These are phyloP conservation scores for Cicer pinnatifidum DNA, from an alignment of 306 rosid species.

Conservation along the genomic window DNA sequence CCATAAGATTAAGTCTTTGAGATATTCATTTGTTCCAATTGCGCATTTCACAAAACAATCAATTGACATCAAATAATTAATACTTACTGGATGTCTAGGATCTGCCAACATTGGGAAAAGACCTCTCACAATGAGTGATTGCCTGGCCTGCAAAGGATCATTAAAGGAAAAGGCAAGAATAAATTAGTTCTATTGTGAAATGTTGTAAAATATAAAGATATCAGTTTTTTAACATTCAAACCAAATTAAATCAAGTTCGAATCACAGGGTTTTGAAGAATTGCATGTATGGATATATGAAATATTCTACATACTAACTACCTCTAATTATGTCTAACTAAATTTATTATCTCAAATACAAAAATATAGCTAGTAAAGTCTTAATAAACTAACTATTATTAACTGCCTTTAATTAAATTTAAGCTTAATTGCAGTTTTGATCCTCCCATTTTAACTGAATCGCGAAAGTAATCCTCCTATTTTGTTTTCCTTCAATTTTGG, in stretches of 20 bases:
- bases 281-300: no score
- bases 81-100: conserved; percentile 91
- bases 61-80: conserved; percentile 35
- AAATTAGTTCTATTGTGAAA: conserved; percentile 28
- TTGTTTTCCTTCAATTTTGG: no score
- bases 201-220: conserved; percentile 12
- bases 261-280: neutral
- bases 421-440: no score
- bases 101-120: conserved; percentile 97
- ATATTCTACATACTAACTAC: no score
- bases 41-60: neutral
- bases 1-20: neutral
- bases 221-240: conserved; percentile 12
- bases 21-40: neutral
- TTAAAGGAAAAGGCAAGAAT: conserved; percentile 15
- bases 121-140: conserved; percentile 90
- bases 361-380: no score
- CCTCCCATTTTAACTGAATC: no score
- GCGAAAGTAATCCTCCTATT: no score
- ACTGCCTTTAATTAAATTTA: no score
- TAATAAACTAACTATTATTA: no score
- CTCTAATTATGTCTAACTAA: no score
- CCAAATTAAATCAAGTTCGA: neutral
- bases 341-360: no score
- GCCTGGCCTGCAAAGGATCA: conserved; percentile 76